Percentiles rank a stretch among this genome's conserved stretches.
Evolutionary conservation across 2,329 filamentous ascomycete species (phyloP).

Genomic region (Colletotrichum cordylinicola): DNA sequence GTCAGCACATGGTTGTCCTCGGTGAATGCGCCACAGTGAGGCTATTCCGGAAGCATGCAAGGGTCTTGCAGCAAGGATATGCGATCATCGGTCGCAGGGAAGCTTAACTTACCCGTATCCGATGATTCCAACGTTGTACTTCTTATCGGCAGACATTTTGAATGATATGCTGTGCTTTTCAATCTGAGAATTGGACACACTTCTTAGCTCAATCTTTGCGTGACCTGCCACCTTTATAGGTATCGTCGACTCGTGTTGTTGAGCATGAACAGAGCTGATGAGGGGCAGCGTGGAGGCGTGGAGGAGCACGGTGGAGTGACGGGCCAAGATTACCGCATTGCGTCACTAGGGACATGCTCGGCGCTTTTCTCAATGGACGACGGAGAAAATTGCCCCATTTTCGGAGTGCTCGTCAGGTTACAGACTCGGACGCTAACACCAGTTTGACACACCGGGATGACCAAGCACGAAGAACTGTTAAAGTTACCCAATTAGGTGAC

Average conservation of each 20-base stretch:
- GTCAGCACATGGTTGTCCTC: constrained; percentile 17
- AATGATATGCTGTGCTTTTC: neutral
- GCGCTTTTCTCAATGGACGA: constrained; percentile 18
- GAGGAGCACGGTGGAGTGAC: constrained; percentile 12
- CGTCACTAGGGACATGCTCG: constrained; percentile 14
- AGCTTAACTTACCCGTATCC: constrained; percentile 53
- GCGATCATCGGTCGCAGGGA: neutral
- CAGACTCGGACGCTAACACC: neutral
- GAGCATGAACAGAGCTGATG: neutral
- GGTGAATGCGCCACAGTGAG: neutral
- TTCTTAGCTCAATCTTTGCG: neutral
- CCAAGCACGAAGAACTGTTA: constrained; percentile 5
- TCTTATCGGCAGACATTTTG: constrained; percentile 32
- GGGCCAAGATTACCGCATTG: constrained; percentile 12
- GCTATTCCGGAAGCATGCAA: neutral
- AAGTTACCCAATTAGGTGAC: constrained; percentile 10
- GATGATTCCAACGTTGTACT: constrained; percentile 56
- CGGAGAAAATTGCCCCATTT: constrained; percentile 17
- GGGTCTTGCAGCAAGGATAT: neutral
- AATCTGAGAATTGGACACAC: neutral
- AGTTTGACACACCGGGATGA: constrained; percentile 1
- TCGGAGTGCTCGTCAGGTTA: neutral
- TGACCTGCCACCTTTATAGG: constrained; percentile 4
- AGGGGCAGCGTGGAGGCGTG: constrained; percentile 8
- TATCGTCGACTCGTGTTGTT: neutral